Base-by-base conservation (phyloP, 1,284 basidiomycete species). In the Neotropicomus parvogracilis region DNA sequence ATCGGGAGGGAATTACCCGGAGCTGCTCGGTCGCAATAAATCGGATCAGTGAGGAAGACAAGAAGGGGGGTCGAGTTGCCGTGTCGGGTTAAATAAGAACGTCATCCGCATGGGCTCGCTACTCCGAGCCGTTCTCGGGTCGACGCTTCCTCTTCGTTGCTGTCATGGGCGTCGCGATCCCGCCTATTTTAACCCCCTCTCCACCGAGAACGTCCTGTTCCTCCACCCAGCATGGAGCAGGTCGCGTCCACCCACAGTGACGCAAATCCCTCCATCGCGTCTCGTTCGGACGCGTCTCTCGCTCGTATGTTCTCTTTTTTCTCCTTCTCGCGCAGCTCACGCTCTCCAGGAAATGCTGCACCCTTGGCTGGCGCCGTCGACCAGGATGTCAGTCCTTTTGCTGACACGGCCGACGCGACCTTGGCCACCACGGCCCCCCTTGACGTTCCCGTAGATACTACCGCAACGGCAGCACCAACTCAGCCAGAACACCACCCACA, bases 291-390 rank as follows among this genome's bases (percentile, higher is more conserved):
- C 40, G 62, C 68, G 40, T 70, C 72, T 13, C 58, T 78, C 29
- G 59, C 63, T 60, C 70, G 77, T 77, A 49, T 11, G 57, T 49
- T 11, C 40, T 20, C 20, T 39, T 3, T 21, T n/a, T 1, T 29
- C 16, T 17, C 16, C 16, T 32, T 12, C 7, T 16, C 11, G 4
- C 10, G 1, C 7, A 19, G 0, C 37, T 62, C 21, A 59, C 34
- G 10, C 26, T 31, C 19, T 20, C 17, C 36, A 78, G 77, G 55
- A 28, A 66, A 75, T 61, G 72, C 68, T 34, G 63, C 57, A 21
- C 46, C 54, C 7, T 70, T 68, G 21, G 71, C 75, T 17, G 71
- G 73, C n/a, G 61, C 62, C 29, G 51, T 52, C 7, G 64, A 67
- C 39, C 31, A 43, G 3, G 26, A 43, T 19, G 56, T 44, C 21